Evolutionary conservation across 225 moss, liverwort and hornwort species (phyloP).

Genomic region (Pseudoscleropodium purum): DNA sequence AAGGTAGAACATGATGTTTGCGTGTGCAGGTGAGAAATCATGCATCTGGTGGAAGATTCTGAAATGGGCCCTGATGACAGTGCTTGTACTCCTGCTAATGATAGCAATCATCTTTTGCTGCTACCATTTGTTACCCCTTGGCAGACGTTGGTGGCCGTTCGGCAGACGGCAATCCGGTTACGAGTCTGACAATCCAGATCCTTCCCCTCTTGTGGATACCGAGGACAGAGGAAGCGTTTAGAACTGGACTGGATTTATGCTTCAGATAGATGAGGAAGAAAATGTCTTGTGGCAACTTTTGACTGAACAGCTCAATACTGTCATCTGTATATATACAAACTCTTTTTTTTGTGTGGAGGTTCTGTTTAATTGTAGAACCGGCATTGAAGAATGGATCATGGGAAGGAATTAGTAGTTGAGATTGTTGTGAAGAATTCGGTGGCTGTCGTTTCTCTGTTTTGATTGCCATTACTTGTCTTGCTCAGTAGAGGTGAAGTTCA

Average conservation of each 20-base stretch:
- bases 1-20: background rate
- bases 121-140: background rate
- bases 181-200: constrained; percentile 20
- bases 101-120: constrained; percentile 21
- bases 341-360: background rate
- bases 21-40: constrained; percentile 27
- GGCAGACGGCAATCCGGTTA: background rate
- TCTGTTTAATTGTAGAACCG: background rate
- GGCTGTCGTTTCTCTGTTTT: background rate
- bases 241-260: background rate
- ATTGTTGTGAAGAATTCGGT: background rate
- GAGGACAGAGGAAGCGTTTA: constrained; percentile 1
- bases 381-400: background rate
- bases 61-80: constrained; percentile 6
- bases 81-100: constrained; percentile 11
- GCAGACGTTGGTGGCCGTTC: constrained; percentile 28
- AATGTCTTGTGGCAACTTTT: background rate
- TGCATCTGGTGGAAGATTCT: constrained; percentile 42
- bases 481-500: background rate
- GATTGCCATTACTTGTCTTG: background rate
- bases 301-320: background rate
- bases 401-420: background rate
- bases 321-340: background rate
- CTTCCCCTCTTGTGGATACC: constrained; percentile 11
- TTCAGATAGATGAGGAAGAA: background rate